Conservation (phyloP, 2,329 filamentous ascomycete species). For the Alternaria dauci region DNA sequence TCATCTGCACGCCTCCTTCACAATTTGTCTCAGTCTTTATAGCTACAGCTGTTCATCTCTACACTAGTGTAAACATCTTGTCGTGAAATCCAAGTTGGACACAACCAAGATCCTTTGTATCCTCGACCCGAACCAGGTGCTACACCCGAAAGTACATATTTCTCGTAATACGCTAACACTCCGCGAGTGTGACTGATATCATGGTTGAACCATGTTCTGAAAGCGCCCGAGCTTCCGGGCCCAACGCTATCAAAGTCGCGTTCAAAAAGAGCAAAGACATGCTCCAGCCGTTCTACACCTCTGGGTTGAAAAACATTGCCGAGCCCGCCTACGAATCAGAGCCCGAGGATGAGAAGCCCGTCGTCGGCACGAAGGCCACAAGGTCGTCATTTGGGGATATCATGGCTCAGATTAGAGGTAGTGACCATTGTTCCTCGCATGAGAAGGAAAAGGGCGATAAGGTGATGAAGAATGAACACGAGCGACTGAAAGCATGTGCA, state of each 20-base stretch:
- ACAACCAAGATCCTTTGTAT: neutral
- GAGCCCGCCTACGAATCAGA: neutral
- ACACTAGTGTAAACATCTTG: neutral
- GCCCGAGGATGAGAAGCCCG: neutral
- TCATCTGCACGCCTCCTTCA: neutral
- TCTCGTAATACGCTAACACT: neutral
- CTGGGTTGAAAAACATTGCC: neutral
- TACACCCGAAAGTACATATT: neutral
- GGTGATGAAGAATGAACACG: neutral
- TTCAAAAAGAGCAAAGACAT: neutral
- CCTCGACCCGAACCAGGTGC: neutral
- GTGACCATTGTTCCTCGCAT: neutral
- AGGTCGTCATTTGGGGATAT: neutral
- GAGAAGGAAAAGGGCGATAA: neutral
- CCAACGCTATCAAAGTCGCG: neutral
- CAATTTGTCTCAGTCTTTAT: neutral
- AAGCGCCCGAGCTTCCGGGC: neutral
- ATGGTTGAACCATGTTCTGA: neutral
- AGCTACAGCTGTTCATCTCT: neutral
- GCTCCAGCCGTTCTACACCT: neutral
- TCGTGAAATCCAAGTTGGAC: neutral
- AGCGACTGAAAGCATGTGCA: neutral
- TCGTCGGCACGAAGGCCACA: neutral
- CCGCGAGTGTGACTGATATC: neutral
- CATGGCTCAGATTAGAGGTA: slow-evolving; percentile 1